Base-by-base conservation (phyloP, 805 yeast species). In the Lipomyces lipofer region DNA sequence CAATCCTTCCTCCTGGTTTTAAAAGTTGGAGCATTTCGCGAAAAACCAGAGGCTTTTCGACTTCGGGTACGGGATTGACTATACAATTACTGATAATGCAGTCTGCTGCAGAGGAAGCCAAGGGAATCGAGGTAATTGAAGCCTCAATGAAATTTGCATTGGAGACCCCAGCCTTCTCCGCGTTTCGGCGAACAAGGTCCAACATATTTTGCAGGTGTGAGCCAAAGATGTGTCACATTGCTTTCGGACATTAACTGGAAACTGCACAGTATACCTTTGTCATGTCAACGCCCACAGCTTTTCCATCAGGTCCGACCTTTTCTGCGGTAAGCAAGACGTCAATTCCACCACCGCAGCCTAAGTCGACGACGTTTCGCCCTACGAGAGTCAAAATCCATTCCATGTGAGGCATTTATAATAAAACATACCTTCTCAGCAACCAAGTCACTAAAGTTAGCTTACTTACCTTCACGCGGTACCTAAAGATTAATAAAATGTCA, bases 281-380 rank as follows among this genome's bases (percentile, higher is more conserved):
- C 44, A 40, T 40, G 44, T 40, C 44, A 24, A 40, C 15, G 9
- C 44, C 44, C 0, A 40, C 30, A 27, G 44, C 44, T 13, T 15
- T 40, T 10, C 44, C 38, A 4, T 40, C 30, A 12, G 44, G 44
- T n/a, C 44, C 44, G n/a, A 40, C 44, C 44, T 40, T 40, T 12
- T 15, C 30, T 40, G 44, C 44, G 13, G 15, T 13, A 12, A 40
- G 44, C 28, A 40, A 40, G 17, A 40, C 44, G 10, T 40, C 44
- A 3, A 40, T 40, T 15, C 44, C 44, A 24, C 44, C 44, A 5
- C 44, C 44, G 36, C 44, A 24, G 35, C 44, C 44, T 24, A 40
- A 13, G 30, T 40, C 44, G 44, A 40, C 19, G 7, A 40, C 36
- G 44, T 40, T 13, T 40, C 44, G 17, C 44, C 44, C 44, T 19